These are phyloP conservation scores for Ganoderma leucocontextum DNA, from an alignment of 1,284 basidiomycete species.

Conservation along the genomic window DNA sequence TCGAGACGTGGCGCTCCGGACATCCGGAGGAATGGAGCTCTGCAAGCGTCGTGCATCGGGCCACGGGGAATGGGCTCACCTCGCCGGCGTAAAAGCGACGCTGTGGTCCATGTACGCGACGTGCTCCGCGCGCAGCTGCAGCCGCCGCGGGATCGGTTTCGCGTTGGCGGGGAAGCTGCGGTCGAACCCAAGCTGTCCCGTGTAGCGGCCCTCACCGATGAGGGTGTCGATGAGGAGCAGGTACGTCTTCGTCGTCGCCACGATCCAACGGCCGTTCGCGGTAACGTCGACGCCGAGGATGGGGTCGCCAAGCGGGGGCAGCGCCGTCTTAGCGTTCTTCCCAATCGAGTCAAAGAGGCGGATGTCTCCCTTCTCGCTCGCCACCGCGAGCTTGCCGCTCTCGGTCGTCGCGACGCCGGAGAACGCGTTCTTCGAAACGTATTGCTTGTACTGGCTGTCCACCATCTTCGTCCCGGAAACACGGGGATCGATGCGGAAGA, in stretches of 20 bases:
- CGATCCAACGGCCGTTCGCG: conserved; percentile 92
- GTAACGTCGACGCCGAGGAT: conserved; percentile 96
- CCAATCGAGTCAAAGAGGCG: conserved; percentile 96
- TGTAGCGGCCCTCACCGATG: conserved; percentile 91
- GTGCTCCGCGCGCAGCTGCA: conserved; percentile 93
- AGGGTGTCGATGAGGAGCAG: conserved; percentile 95
- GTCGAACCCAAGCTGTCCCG: conserved; percentile 92
- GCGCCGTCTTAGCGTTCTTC: conserved; percentile 99
- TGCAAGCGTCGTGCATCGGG: neutral
- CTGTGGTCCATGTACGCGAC: conserved; percentile 94
- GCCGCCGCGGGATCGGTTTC: conserved; percentile 90
- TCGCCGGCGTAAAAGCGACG: conserved; percentile 92
- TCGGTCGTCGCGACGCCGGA: conserved; percentile 93
- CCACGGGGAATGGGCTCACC: conserved; percentile 52
- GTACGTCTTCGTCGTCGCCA: conserved; percentile 97
- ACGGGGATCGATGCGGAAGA: conserved; percentile 98
- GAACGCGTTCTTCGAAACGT: conserved; percentile 95
- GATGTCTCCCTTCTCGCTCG: conserved; percentile 97
- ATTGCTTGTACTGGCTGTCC: conserved; percentile 96
- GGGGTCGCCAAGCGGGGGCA: conserved; percentile 95
- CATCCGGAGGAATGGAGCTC: neutral
- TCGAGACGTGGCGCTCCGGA: neutral
- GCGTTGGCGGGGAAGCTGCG: conserved; percentile 94
- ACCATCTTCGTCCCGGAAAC: conserved; percentile 92
- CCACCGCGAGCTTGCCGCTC: conserved; percentile 89